Percentiles rank a stretch among this genome's conserved stretches.
phyloP scores from a whole-genome alignment of 164 flowering plant genomes.

The Litsea cubeba region DNA sequence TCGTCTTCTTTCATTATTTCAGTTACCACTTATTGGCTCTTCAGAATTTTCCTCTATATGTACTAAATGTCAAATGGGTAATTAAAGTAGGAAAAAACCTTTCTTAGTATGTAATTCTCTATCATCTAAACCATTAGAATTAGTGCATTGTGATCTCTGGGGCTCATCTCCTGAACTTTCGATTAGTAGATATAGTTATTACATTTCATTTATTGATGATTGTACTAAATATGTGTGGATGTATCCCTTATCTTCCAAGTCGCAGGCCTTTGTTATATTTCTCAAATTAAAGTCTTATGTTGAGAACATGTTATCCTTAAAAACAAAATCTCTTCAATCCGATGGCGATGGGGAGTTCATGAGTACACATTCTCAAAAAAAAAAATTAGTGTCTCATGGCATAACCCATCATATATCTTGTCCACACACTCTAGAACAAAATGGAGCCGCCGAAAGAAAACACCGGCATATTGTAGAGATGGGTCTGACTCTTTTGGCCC shows the following conservation, averaged over 20 bases:
- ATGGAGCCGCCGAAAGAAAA: too few relatives aligned
- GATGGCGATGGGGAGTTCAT: neutral
- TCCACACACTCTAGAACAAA: neutral
- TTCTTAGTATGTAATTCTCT: neutral
- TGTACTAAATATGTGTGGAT: neutral
- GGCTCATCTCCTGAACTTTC: neutral
- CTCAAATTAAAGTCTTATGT: neutral
- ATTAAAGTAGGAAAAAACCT: neutral
- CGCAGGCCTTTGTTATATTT: neutral
- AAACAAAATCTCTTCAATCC: neutral
- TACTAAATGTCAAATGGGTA: neutral
- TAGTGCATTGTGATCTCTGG: neutral
- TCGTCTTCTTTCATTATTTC: neutral
- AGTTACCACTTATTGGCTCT: neutral
- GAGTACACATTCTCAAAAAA: neutral
- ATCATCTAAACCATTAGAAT: neutral
- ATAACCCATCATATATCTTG: neutral
- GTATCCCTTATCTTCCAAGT: neutral
- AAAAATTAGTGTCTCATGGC: neutral
- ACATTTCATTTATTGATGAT: neutral
- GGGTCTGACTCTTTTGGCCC: too few relatives aligned
- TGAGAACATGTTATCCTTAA: neutral
- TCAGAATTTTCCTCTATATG: neutral
- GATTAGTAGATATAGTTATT: neutral
- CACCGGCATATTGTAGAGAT: too few relatives aligned